Evolutionary conservation across 495 filamentous ascomycete genomes (phyloP), one percentile per base, ranked within the genome.

Genomic region (Astrocystis sublimbata): DNA sequence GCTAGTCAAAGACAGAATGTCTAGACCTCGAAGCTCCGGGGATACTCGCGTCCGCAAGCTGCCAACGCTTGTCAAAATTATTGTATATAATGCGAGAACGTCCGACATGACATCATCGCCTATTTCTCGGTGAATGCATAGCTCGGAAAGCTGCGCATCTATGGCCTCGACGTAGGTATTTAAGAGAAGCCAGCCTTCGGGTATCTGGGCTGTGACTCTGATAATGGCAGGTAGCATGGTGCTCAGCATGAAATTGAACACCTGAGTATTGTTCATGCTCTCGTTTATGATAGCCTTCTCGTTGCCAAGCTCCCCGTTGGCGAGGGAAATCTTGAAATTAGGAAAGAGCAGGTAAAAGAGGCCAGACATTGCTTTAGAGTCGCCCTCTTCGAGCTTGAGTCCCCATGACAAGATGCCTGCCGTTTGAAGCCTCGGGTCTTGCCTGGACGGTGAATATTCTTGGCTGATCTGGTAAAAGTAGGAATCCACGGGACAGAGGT

Each of bases 261-360:
- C 74, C 26, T 76, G 63, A 13, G 55, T 33, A 31, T 77, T 66
- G 9, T 61, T 59, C 76, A 82, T 76, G 2, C 78, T 79, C 63
- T 71, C 69, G 23, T 60, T 63, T 24, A 83, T 56, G n/a, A 80
- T 79, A 2, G 9, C 40, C 12, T 58, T 52, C 61, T 83, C 79
- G 13, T 78, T 65, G 10, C 42, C 57, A 13, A 80, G 68, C n/a
- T 68, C 68, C 28, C 66, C 72, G 51, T 78, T 76, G 31, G 72
- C 73, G 5, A 82, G 65, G 23, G 79, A 78, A 46, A 79, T 71
- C 66, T 79, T 80, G 64, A 82, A 83, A 65, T 76, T 81, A n/a
- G 73, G 77, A 61, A 73, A 76, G 2, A 84, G 71, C 35, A 81
- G 79, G 57, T 79, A 75, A 55, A 84, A 84, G 8, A 84, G 73